Evolutionary conservation across 768 basidiomycete species (phyloP), one percentile per base, ranked within the genome.

Genomic region (Mycena galericulata): DNA sequence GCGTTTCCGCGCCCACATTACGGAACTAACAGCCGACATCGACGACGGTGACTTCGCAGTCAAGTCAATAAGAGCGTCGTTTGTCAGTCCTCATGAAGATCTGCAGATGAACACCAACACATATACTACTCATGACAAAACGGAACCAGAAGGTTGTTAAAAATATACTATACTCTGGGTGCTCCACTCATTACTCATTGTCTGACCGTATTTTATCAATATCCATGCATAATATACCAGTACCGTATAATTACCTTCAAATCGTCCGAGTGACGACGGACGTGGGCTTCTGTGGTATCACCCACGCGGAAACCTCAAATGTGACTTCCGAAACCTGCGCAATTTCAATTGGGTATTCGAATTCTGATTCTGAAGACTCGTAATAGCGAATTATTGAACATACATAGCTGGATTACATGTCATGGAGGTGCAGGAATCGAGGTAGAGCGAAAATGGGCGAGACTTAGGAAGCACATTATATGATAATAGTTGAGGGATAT

Each of bases 21-120:
- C 51, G 22, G 51, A 14, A 54, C 1, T 54, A 54, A 9, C 51
- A 20, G 51, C 51, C 51, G 5, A 7, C 51, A n/a, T 38, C 36
- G 32, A 54, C 51, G 51, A 54, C 34, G 51, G 51, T 38, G 32
- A 34, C 51, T 54, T 54, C 51, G 15, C 51, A 34, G 34, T 54
- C 51, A 34, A 54, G 51, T 54, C 51, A 8, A 36, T 54, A 32
- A 38, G 32, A 34, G 30, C 18, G 20, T 8, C 51, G 34, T 17
- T 54, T 54, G 51, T 15, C 22, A 54, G 32, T 15, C 30, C 51
- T 20, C 51, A 54, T 54, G 22, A 32, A 32, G 12, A 54, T 22
- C 32, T 54, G 22, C 14, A 54, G 51, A 54, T 54, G 20, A 54
- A 54, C 34, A 22, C 36, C 4, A 50, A 27, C 47, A 50, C 26